Conservation (phyloP, 805 yeast genomes). For the Pichia rugopelliculosa region DNA sequence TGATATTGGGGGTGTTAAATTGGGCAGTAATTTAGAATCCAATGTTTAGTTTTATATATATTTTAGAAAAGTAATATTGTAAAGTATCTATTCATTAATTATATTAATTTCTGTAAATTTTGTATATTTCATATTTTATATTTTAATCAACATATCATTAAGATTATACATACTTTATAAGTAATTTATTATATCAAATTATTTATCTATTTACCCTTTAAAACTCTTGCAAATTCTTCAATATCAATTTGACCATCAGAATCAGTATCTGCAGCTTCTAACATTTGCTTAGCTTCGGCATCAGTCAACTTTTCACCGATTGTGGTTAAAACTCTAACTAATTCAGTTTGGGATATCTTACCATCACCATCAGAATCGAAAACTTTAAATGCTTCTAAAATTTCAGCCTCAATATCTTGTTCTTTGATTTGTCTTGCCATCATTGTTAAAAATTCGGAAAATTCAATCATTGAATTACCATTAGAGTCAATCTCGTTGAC, state of each 20-base stretch:
- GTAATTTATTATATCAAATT: background rate
- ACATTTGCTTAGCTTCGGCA: conserved; percentile 96
- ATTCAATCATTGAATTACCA: conserved; percentile 85
- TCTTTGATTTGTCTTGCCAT: conserved; percentile 94
- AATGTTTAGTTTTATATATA: background rate
- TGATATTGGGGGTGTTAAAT: background rate
- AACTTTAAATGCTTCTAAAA: conserved; percentile 95
- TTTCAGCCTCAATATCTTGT: conserved; percentile 94
- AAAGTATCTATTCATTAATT: no score
- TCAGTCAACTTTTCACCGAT: conserved; percentile 96
- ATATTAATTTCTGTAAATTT: no score
- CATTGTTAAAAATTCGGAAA: conserved; percentile 74
- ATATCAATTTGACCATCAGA: conserved; percentile 97
- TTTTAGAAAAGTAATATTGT: background rate
- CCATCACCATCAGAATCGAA: conserved; percentile 97
- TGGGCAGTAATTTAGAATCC: background rate
- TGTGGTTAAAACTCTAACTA: conserved; percentile 93
- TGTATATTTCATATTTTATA: background rate
- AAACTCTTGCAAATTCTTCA: conserved; percentile 88
- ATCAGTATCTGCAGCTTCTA: conserved; percentile 89
- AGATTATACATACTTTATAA: background rate
- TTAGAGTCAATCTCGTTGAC: conserved; percentile 95
- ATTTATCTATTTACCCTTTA: conserved; percentile 55
- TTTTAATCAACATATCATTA: background rate
- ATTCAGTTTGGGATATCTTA: conserved; percentile 90